Percentiles rank a stretch among this genome's conserved stretches.
phyloP scores from a whole-genome alignment of 2,329 filamentous ascomycete species.

The Pseudogymnoascus destructans region DNA sequence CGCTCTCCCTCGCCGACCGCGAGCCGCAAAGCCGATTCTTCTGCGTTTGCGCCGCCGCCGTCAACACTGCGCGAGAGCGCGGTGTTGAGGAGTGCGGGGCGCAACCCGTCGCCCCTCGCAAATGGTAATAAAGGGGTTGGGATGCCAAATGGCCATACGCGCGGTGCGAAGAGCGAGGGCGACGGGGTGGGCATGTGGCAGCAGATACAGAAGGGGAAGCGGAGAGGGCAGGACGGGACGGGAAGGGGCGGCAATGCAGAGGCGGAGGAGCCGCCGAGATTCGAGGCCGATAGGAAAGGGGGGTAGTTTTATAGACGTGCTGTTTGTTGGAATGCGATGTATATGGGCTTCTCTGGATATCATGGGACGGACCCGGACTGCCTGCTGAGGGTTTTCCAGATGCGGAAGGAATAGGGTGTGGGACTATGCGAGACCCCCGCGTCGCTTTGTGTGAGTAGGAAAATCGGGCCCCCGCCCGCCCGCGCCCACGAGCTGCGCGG shows the following conservation, averaged over 20 bases:
- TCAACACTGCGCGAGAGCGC: slow-evolving; percentile 12
- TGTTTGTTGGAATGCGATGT: not conserved
- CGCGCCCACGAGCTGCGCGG: not conserved
- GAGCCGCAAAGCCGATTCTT: slow-evolving; percentile 38
- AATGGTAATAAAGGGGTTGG: slow-evolving; percentile 14
- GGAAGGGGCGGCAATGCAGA: not conserved
- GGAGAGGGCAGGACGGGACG: slow-evolving; percentile 26
- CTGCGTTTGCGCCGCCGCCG: slow-evolving; percentile 14
- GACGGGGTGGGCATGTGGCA: slow-evolving; percentile 40
- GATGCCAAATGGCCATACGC: slow-evolving; percentile 40
- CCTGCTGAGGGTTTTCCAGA: not conserved
- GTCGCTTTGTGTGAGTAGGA: not conserved
- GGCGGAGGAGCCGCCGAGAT: not conserved
- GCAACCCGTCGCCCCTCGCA: slow-evolving; percentile 27
- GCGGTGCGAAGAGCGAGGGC: slow-evolving; percentile 42
- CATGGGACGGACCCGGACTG: not conserved
- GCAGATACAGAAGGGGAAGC: slow-evolving; percentile 41
- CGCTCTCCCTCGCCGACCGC: slow-evolving; percentile 57
- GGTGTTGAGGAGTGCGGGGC: slow-evolving; percentile 22
- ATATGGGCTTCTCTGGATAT: slow-evolving; percentile 1
- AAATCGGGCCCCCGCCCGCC: not conserved
- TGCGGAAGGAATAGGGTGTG: not conserved
- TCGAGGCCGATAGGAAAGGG: not conserved
- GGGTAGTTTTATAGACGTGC: not conserved
- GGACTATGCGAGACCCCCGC: not conserved